A percentile compares a stretch with the other conserved stretches of the same genome.
These are phyloP conservation scores for Cordia subcordata DNA, from an alignment of 257 asterid genomes.

Conservation along the genomic window DNA sequence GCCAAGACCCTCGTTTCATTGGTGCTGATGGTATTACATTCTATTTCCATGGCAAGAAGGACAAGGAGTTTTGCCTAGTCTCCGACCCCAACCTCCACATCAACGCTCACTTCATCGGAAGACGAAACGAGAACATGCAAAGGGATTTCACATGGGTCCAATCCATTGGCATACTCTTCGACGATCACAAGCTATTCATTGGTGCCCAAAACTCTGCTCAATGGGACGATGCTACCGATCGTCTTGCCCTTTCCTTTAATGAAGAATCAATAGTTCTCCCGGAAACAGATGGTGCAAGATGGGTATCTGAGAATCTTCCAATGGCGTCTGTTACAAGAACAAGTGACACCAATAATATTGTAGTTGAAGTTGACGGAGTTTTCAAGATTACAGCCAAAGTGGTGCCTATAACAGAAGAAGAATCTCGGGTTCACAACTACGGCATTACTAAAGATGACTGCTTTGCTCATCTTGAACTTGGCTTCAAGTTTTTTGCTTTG, in stretches of 20 bases:
- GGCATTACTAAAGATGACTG: conserved; percentile 16
- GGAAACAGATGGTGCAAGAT: conserved; percentile 5
- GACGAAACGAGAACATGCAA: conserved; percentile 4
- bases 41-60: conserved; percentile 14
- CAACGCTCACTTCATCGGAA: conserved; percentile 24
- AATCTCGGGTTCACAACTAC: conserved; percentile 17
- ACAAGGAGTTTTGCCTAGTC: conserved; percentile 11
- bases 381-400: conserved; percentile 14
- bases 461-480: conserved; percentile 25
- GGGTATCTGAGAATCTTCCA: conserved; percentile 10
- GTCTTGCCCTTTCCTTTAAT: conserved; percentile 1
- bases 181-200: conserved; percentile 4
- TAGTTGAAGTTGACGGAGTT: conserved; percentile 13
- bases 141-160: conserved; percentile 23
- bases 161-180: conserved; percentile 15
- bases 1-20: conserved; percentile 12
- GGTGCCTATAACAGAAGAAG: conserved; percentile 21
- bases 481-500: conserved; percentile 14
- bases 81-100: conserved; percentile 10
- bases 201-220: conserved; percentile 2
- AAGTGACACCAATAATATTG: conserved; percentile 9
- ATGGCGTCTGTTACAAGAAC: conserved; percentile 4
- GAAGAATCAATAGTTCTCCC: neutral
- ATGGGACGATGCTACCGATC: conserved; percentile 17
- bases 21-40: conserved; percentile 20